These are phyloP conservation scores for Neurospora sp. DNA, from an alignment of 495 filamentous ascomycete genomes.

Conservation along the genomic window DNA sequence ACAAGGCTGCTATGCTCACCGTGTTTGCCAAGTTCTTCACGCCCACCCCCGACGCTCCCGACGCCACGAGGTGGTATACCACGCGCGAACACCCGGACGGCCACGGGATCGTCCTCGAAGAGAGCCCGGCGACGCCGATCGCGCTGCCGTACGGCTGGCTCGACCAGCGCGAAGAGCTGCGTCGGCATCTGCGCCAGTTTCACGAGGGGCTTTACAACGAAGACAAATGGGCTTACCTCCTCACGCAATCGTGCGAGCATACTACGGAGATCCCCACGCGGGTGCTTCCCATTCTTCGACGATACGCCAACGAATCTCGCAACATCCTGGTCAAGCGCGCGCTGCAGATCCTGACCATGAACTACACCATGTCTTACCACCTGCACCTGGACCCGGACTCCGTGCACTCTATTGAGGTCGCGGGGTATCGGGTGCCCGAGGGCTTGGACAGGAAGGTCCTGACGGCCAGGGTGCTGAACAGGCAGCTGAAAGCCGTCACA, in stretches of 20 bases:
- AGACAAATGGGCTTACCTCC: not conserved
- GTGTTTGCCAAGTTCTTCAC: constrained; percentile 33
- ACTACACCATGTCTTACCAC: constrained; percentile 40
- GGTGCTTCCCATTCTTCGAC: constrained; percentile 32
- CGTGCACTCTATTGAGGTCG: constrained; percentile 23
- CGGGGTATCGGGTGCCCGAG: constrained; percentile 21
- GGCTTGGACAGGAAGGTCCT: constrained; percentile 23
- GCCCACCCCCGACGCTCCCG: constrained; percentile 18
- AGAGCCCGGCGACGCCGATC: constrained; percentile 29
- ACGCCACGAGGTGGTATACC: constrained; percentile 30
- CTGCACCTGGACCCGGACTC: constrained; percentile 35
- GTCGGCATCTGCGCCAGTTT: not conserved
- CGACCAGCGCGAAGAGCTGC: constrained; percentile 20
- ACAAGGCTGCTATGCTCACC: not conserved
- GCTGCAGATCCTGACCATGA: constrained; percentile 39
- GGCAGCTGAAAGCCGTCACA: constrained; percentile 42
- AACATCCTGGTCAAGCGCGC: constrained; percentile 33
- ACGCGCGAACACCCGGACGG: constrained; percentile 24
- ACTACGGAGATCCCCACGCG: constrained; percentile 28
- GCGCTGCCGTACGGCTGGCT: constrained; percentile 18
- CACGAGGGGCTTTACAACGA: not conserved
- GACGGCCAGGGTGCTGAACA: constrained; percentile 40
- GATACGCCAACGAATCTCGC: constrained; percentile 26
- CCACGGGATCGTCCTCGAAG: constrained; percentile 27
- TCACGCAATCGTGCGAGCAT: not conserved